Conservation (phyloP, 495 filamentous ascomycete genomes). For the Talaromyces liani region DNA sequence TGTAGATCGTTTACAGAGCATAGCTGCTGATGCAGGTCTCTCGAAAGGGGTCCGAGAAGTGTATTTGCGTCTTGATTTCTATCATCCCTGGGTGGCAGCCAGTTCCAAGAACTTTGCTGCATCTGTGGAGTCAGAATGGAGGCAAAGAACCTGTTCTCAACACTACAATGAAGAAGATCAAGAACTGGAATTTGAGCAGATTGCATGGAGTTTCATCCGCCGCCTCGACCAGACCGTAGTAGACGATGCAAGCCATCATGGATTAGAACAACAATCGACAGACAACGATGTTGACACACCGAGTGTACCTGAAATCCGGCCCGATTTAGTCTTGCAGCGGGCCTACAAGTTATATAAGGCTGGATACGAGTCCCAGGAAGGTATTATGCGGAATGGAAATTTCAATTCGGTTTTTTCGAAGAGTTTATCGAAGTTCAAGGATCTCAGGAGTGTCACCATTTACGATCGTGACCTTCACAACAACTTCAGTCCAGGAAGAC, state of each 20-base stretch:
- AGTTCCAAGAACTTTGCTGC: not conserved
- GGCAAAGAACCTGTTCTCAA: not conserved
- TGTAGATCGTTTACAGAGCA: not conserved
- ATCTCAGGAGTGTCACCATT: not conserved
- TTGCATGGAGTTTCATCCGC: not conserved
- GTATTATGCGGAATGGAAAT: not conserved
- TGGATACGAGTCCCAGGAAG: not conserved
- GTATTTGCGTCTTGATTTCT: conserved; percentile 1
- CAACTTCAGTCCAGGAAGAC: not conserved
- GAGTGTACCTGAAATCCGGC: not conserved
- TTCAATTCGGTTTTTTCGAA: not conserved
- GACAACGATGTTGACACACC: not conserved
- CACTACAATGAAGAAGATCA: not conserved
- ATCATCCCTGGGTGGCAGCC: conserved; percentile 5
- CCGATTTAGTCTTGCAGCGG: not conserved
- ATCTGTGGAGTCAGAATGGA: not conserved
- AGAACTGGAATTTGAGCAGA: not conserved
- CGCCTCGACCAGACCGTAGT: not conserved
- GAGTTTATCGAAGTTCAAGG: not conserved
- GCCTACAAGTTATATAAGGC: not conserved
- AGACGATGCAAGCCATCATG: not conserved
- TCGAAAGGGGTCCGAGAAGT: not conserved
- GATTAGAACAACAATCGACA: not conserved
- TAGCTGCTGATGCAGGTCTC: not conserved
- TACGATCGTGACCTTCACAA: not conserved